Conservation (phyloP, 805 yeast genomes). For the Diddensiella caesifluorescens region DNA sequence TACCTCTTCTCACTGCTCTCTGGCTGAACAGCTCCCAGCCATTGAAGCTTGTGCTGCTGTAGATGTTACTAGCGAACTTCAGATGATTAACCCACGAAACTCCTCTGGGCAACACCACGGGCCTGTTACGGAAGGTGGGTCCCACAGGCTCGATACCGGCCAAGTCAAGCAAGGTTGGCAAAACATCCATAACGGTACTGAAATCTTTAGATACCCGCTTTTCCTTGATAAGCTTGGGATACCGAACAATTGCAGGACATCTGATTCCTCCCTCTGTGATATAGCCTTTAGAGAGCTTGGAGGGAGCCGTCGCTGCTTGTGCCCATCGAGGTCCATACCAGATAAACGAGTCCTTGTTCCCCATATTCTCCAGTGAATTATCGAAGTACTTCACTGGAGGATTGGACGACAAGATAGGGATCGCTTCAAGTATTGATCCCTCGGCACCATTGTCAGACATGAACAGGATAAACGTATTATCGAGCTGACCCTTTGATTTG, state of each 20-base stretch:
- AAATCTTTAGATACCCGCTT: conserved; percentile 36
- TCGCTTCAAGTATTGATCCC: conserved; percentile 52
- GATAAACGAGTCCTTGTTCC: conserved; percentile 43
- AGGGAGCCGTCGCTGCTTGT: conserved; percentile 57
- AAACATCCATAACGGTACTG: conserved; percentile 53
- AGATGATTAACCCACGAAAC: conserved; percentile 42
- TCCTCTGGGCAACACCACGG: conserved; percentile 42
- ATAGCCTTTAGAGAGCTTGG: conserved; percentile 52
- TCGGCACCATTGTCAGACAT: conserved; percentile 65
- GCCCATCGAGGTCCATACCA: conserved; percentile 58
- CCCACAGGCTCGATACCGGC: conserved; percentile 36
- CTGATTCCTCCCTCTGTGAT: conserved; percentile 57
- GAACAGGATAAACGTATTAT: conserved; percentile 50
- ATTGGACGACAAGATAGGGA: conserved; percentile 38
- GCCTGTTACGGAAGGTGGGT: conserved; percentile 37
- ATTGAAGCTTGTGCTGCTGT: conserved; percentile 25
- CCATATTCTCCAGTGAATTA: conserved; percentile 44
- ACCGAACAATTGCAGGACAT: conserved; percentile 47
- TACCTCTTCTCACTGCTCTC: conserved; percentile 47
- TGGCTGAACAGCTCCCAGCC: conserved; percentile 56
- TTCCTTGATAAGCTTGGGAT: conserved; percentile 34
- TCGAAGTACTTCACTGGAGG: conserved; percentile 32
- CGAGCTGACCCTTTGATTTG: conserved; percentile 41
- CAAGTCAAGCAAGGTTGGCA: conserved; percentile 50
- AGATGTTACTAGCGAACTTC: conserved; percentile 1